Percentiles rank a stretch among this genome's conserved stretches.
phyloP scores from a whole-genome alignment of 2,329 filamentous ascomycete genomes.

The Tolypocladium album region DNA sequence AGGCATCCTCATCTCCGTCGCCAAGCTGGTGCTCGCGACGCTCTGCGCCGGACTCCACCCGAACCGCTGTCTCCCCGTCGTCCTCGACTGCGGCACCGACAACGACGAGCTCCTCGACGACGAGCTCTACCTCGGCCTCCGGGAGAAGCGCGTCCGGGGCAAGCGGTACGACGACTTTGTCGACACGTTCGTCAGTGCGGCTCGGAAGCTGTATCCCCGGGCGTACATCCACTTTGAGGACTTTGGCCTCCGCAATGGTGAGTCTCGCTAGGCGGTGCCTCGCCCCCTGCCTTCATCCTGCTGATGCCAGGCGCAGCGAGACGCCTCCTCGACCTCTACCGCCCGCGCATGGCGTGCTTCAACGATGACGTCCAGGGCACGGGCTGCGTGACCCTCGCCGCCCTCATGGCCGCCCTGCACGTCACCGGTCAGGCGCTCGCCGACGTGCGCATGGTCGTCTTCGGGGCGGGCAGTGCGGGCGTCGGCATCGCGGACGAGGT shows the following conservation, averaged over 20 bases:
- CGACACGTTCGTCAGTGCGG: slow-evolving; percentile 59
- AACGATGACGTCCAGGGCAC: slow-evolving; percentile 90
- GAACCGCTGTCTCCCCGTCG: slow-evolving; percentile 65
- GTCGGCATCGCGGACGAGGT: slow-evolving; percentile 82
- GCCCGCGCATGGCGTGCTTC: slow-evolving; percentile 67
- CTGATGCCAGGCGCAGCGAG: slow-evolving; percentile 34
- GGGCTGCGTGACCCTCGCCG: slow-evolving; percentile 76
- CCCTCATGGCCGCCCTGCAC: slow-evolving; percentile 65
- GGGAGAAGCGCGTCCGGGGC: slow-evolving; percentile 55
- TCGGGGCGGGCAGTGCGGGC: slow-evolving; percentile 72
- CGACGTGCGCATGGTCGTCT: slow-evolving; percentile 64
- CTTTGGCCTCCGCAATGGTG: slow-evolving; percentile 65
- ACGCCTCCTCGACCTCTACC: slow-evolving; percentile 66
- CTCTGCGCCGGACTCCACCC: slow-evolving; percentile 82
- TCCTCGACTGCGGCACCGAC: slow-evolving; percentile 78
- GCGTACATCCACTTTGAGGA: slow-evolving; percentile 89
- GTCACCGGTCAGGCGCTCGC: slow-evolving; percentile 54
- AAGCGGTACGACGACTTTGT: slow-evolving; percentile 68
- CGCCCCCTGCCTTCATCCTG: not conserved
- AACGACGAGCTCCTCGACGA: slow-evolving; percentile 67
- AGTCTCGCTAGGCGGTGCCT: slow-evolving; percentile 2
- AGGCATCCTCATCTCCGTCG: slow-evolving; percentile 72
- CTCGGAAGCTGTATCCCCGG: slow-evolving; percentile 59
- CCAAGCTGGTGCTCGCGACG: slow-evolving; percentile 74
- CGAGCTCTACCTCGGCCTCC: slow-evolving; percentile 68